Evolutionary conservation across 78 protist genomes (phyloP), one percentile per base, ranked within the genome.

Genomic region (Tieghemostelium lacteum): DNA sequence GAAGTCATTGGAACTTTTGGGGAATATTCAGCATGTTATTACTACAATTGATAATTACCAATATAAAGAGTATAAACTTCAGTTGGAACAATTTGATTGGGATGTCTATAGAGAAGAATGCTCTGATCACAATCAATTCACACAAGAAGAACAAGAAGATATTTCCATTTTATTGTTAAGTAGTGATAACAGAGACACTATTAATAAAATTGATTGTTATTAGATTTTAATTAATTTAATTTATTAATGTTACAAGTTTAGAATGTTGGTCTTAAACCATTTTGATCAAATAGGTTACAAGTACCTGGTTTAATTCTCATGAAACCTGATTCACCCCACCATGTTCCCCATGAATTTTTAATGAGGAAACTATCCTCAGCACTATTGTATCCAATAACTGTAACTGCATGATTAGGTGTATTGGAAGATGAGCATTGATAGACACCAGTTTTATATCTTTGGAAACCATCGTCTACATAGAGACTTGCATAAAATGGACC

Each of bases 401-500:
- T 24, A n/a, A 69, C 75, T 10, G 71, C 78, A 72, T 72, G 78
- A 20, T 72, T 72, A 1, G 78, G 78, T 6, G 1, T 1, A 3
- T 31, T 31, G 22, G 3, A 8, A 4, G 17, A 26, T 26, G 7
- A 8, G 52, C 78, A 72, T 26, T 14, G 12, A 20, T 72, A 72
- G 10, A 72, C 10, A 16, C 78, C 78, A 54, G 17, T 54, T 1
- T 37, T 50, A 22, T 72, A 72, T 20, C 42, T 7, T 39, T 28
- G 7, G 39, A 72, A 72, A 10, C 78, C 78, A 7, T 20, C 3
- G 28, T 78, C 67, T 10, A 20, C 67, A 29, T 39, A 26, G 45
- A 40, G 6, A 1, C 76, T 66, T 14, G 50, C 88, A 40, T 66
- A 66, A 1, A 78, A 34, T 34, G 88, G 88, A 26, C 88, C 88